Evolutionary conservation across 352 stramenopile genomes (phyloP).

Genomic region (Phytophthora aleatoria): DNA sequence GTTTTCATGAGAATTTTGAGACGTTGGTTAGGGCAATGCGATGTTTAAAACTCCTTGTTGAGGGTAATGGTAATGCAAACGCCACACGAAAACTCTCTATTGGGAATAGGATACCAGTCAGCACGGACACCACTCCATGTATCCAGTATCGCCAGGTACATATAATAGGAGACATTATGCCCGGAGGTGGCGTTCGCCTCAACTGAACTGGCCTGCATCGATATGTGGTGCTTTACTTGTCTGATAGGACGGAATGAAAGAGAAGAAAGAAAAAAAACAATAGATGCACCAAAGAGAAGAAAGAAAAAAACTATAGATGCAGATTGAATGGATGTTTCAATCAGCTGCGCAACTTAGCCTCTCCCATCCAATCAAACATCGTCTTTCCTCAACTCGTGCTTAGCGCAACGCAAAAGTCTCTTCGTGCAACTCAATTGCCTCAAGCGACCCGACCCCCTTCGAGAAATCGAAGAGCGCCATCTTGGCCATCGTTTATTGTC

Average conservation of each 20-base stretch:
- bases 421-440: slow-evolving; percentile 9
- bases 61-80: background rate
- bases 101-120: background rate
- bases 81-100: background rate
- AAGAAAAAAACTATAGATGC: slow-evolving; percentile 4
- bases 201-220: too few species aligned
- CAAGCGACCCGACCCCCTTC: background rate
- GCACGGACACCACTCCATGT: too few species aligned
- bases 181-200: too few species aligned
- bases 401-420: slow-evolving; percentile 1
- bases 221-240: too few species aligned
- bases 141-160: too few species aligned
- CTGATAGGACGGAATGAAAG: too few species aligned
- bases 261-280: too few species aligned
- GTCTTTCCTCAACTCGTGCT: background rate
- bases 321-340: slow-evolving; percentile 3
- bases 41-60: slow-evolving; percentile 5
- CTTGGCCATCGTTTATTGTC: slow-evolving; percentile 12
- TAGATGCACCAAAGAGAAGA: too few species aligned
- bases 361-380: background rate
- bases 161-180: too few species aligned
- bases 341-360: background rate
- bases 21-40: background rate
- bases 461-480: slow-evolving; percentile 17
- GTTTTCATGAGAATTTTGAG: slow-evolving; percentile 5